Conservation (phyloP, 805 yeast genomes). For the Candida pseudofarinosa region DNA sequence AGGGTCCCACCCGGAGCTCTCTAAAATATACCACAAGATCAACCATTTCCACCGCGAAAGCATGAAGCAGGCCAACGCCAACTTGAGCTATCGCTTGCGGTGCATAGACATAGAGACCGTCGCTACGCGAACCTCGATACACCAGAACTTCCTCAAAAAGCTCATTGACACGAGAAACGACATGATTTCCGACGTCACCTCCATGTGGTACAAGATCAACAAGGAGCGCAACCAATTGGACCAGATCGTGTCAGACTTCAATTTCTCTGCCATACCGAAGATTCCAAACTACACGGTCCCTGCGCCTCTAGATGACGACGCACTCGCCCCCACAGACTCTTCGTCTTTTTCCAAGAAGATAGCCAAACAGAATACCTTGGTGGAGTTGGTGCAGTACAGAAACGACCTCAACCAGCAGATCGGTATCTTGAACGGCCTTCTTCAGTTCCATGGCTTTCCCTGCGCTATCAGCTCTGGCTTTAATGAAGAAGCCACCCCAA, state of each 20-base stretch:
- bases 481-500: conserved; percentile 17
- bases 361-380: conserved; percentile 31
- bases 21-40: conserved; percentile 65
- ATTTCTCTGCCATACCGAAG: conserved; percentile 38
- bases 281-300: conserved; percentile 19
- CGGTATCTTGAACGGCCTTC: conserved; percentile 64
- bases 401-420: conserved; percentile 65
- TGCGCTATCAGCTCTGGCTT: conserved; percentile 55
- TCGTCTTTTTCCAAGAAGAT: conserved; percentile 28
- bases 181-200: conserved; percentile 69
- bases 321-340: conserved; percentile 4
- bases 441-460: conserved; percentile 72
- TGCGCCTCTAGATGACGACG: conserved; percentile 2
- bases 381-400: conserved; percentile 57
- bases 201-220: conserved; percentile 88
- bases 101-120: conserved; percentile 78
- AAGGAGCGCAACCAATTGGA: conserved; percentile 84
- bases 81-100: conserved; percentile 56
- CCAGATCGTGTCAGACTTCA: conserved; percentile 53
- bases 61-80: conserved; percentile 42
- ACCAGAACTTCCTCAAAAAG: conserved; percentile 74
- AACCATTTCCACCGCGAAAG: conserved; percentile 71
- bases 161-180: conserved; percentile 62
- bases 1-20: conserved; percentile 89
- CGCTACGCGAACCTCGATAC: conserved; percentile 74